Evolutionary conservation across 108 stramenopile species (phyloP).

Genomic region (Chaetoceros tenuissimus): DNA sequence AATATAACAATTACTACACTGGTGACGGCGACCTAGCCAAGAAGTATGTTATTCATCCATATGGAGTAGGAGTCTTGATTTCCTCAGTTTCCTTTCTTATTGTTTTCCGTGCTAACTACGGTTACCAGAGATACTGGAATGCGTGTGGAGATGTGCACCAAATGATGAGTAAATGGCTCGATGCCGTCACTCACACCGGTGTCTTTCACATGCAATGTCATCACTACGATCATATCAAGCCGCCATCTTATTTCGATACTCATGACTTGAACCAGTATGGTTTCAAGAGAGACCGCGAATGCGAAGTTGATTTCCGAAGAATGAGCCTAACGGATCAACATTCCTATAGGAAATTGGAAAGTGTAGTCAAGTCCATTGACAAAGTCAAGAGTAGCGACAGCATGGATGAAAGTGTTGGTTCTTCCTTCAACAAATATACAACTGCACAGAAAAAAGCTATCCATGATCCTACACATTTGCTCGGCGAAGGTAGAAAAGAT

Average conservation of each 20-base stretch:
- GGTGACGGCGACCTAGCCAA: too few species aligned
- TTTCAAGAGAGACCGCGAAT: constrained; percentile 59
- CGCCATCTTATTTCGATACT: constrained; percentile 54
- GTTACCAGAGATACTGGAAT: constrained; percentile 69
- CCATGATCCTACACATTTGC: constrained; percentile 19
- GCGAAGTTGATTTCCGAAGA: constrained; percentile 4
- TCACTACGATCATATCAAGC: constrained; percentile 40
- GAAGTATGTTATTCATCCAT: constrained; percentile 43
- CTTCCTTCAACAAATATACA: neutral
- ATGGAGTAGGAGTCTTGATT: constrained; percentile 61
- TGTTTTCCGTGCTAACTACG: constrained; percentile 58
- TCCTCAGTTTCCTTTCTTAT: constrained; percentile 43
- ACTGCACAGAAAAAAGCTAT: constrained; percentile 6
- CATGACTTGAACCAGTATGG: constrained; percentile 40
- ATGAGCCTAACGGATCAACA: neutral
- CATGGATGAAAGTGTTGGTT: constrained; percentile 7
- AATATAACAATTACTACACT: neutral
- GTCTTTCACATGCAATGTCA: constrained; percentile 58
- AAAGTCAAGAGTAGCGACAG: neutral
- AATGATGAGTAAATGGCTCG: constrained; percentile 70
- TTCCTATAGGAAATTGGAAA: neutral
- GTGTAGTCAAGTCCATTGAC: neutral
- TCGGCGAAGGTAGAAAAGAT: constrained; percentile 43
- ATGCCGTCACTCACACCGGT: constrained; percentile 37
- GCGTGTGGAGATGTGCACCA: constrained; percentile 33